These are phyloP conservation scores for Hypoxylon fuscum DNA, from an alignment of 495 filamentous ascomycete genomes.

Conservation along the genomic window DNA sequence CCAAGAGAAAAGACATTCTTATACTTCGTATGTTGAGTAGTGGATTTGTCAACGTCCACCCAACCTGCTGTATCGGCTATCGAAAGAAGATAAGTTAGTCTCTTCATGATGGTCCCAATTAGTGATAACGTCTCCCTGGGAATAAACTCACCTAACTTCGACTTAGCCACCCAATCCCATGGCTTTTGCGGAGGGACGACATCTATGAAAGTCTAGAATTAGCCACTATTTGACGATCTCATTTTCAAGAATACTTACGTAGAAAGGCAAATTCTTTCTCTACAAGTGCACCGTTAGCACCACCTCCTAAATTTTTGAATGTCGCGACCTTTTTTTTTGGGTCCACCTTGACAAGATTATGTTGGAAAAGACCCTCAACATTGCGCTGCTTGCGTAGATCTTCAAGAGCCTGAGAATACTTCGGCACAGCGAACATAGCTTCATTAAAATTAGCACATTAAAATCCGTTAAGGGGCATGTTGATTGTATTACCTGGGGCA, in stretches of 20 bases:
- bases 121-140: not conserved
- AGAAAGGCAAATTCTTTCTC: slow-evolving; percentile 66
- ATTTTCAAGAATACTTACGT: slow-evolving; percentile 34
- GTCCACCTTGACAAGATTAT: slow-evolving; percentile 70
- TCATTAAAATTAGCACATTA: slow-evolving; percentile 8
- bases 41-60: slow-evolving; percentile 70
- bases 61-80: slow-evolving; percentile 67
- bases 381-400: slow-evolving; percentile 68
- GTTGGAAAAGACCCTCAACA: slow-evolving; percentile 72
- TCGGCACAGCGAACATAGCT: slow-evolving; percentile 74
- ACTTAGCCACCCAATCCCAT: slow-evolving; percentile 45
- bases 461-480: not conserved
- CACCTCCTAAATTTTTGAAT: slow-evolving; percentile 42
- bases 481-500: slow-evolving; percentile 49
- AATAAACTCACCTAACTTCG: slow-evolving; percentile 35
- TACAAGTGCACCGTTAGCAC: slow-evolving; percentile 48
- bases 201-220: slow-evolving; percentile 14
- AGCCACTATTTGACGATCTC: slow-evolving; percentile 50
- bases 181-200: slow-evolving; percentile 46
- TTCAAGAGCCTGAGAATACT: slow-evolving; percentile 70
- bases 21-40: slow-evolving; percentile 68
- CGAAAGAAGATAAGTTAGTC: slow-evolving; percentile 12
- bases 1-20: slow-evolving; percentile 75
- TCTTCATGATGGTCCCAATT: not conserved
- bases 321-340: slow-evolving; percentile 48